These are phyloP conservation scores for Hygrophila difformis DNA, from an alignment of 257 asterid species.

Conservation along the genomic window DNA sequence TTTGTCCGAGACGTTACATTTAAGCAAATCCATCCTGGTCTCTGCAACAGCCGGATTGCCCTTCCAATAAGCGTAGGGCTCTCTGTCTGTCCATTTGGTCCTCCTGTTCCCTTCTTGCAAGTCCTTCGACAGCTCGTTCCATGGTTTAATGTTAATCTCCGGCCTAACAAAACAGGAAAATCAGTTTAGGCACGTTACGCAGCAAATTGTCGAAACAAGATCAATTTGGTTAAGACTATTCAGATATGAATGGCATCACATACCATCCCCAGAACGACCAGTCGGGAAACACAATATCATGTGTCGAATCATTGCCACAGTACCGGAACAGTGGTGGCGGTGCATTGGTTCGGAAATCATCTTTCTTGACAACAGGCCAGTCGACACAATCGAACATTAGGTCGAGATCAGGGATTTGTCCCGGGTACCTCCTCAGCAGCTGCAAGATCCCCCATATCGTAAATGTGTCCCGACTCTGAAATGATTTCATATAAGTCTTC, in stretches of 20 bases:
- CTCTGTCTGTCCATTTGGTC: conserved; percentile 62
- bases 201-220: too few relatives aligned
- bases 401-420: conserved; percentile 64
- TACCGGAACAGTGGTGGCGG: conserved; percentile 73
- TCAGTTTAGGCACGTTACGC: too few relatives aligned
- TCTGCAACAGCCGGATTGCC: conserved; percentile 55
- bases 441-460: conserved; percentile 81
- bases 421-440: conserved; percentile 61
- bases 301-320: conserved; percentile 38
- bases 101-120: conserved; percentile 45
- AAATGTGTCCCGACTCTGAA: conserved; percentile 55
- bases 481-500: conserved; percentile 31
- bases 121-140: conserved; percentile 49
- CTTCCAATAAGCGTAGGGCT: conserved; percentile 84
- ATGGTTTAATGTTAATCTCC: conserved; percentile 78
- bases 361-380: conserved; percentile 47
- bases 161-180: conserved; percentile 34
- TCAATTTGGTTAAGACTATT: not conserved
- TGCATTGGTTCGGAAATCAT: conserved; percentile 11
- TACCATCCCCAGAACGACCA: conserved; percentile 98
- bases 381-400: conserved; percentile 76
- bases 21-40: conserved; percentile 64
- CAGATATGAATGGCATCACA: too few relatives aligned
- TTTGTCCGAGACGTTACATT: conserved; percentile 58
- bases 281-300: conserved; percentile 74